Conservation (phyloP, 2,329 filamentous ascomycete genomes). For the Colletotrichum sojae region DNA sequence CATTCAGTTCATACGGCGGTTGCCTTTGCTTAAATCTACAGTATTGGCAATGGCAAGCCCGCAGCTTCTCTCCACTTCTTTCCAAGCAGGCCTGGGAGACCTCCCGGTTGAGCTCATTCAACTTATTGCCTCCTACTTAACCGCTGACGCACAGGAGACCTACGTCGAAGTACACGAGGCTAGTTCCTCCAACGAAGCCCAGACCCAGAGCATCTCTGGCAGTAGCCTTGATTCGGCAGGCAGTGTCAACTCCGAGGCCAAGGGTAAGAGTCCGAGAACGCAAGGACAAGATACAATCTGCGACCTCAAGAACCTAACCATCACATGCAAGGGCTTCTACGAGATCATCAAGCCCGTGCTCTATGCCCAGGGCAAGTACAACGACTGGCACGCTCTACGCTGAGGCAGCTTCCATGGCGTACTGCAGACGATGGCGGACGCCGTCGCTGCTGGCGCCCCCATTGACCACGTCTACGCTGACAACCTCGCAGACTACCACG, state of each 20-base stretch:
- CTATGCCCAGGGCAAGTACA: constrained; percentile 2
- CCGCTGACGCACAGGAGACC: background rate
- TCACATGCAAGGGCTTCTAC: constrained; percentile 11
- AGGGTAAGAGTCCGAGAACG: background rate
- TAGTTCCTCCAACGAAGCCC: background rate
- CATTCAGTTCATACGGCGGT: no score
- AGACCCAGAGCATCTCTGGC: background rate
- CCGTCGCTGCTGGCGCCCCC: background rate
- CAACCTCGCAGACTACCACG: background rate
- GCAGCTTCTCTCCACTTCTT: background rate
- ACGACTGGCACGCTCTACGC: constrained; percentile 22
- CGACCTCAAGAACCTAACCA: constrained; percentile 9
- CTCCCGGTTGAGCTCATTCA: constrained; percentile 7
- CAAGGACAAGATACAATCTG: background rate
- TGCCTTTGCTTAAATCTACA: background rate
- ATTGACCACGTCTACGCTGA: constrained; percentile 3
- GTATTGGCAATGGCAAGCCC: background rate
- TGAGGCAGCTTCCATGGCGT: constrained; percentile 15
- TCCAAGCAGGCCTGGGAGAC: background rate
- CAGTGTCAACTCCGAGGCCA: background rate
- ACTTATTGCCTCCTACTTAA: constrained; percentile 7
- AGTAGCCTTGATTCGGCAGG: background rate
- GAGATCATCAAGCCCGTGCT: background rate
- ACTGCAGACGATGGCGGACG: background rate
- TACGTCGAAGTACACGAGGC: background rate